Evolutionary conservation across 495 filamentous ascomycete species (phyloP), one percentile per base, ranked within the genome.

Genomic region (Hypoxylon perforatum): DNA sequence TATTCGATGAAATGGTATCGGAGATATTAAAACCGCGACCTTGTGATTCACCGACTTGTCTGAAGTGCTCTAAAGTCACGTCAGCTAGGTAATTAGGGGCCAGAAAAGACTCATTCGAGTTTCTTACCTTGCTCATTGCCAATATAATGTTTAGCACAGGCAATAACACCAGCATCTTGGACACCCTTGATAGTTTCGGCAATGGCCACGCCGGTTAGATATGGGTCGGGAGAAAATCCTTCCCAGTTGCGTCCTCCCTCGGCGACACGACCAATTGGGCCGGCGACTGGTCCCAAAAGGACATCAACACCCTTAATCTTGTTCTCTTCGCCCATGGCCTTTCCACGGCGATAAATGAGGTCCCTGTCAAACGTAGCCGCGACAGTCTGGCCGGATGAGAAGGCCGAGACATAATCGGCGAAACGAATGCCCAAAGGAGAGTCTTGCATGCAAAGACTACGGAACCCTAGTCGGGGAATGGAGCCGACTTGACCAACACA

Each of bases 211-310:
- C 92, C 92, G 8, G 90, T 92, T 39, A 94, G 81, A 25, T 89
- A 89, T 0, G 91, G 91, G 66, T 94, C 92, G 9, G 90, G 87
- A 3, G 90, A 87, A 74, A 86, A 87, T 9, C 91, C 87, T 77
- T 92, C 91, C 95, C 95, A 97, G 77, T 94, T 95, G 25, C 95
- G 86, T n/a, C 95, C 95, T 30, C 87, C 91, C 56, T 87, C 88
- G 1, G 93, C 89, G 21, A 81, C 73, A 46, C 91, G 86, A 19
- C 92, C 92, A 33, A 96, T 77, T 1, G 95, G 93, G 0, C 95
- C 95, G 38, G 93, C 91, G 14, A 95, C 94, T 6, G 95, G 95
- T 1, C 94, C 95, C 18, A 99, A 80, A 68, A 92, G 85, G 21
- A 97, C 86, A 64, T 96, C 92, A 56, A 96, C 84, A 54, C 92